Base-by-base conservation (phyloP, 1,139 yeast species). In the Candida pseudoviswanathii region DNA sequence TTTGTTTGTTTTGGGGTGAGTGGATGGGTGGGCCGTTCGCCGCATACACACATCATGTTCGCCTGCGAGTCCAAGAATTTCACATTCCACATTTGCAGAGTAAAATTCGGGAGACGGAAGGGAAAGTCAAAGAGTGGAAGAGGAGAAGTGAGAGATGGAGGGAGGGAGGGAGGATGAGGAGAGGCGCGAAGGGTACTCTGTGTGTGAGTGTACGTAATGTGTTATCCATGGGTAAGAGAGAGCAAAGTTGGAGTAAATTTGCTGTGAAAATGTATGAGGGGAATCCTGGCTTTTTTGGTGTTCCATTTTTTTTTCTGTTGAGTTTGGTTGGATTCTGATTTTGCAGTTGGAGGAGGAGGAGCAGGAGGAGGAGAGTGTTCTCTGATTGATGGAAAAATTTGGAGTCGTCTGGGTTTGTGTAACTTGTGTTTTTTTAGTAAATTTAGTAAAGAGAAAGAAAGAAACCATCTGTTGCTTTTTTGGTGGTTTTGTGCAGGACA, bases 241-340 rank as follows among this genome's bases (percentile, higher is more conserved):
- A 32, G 9, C 6, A 27, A 27, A 27, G 30, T 27, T 6, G 9
- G 9, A 27, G 11, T 8, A 5, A 27, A 27, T 6, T 27, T 27
- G 30, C 30, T 27, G 6, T 27, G 30, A 27, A 27, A 6, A 16
- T 2, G 11, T 37, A 24, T 24, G 40, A 37, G 40, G 40, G 40
- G 40, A 37, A 37, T 31, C 5, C 30, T 5, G 30, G 30, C 25
- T 37, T 37, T 37, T 37, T 37, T 37, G 40, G 30, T 37, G 30
- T 27, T 37, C 30, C 29, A 37, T 37, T 37, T 31, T 37, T 37
- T 29, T 37, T 37, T 37, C 40, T 37, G 40, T 37, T 37, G 40
- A 37, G 40, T 27, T 27, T 16, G 16, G 16, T 16, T 16, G 16
- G 16, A 16, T 16, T 16, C 16, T 16, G 16, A 16, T 16, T 32